Base-by-base conservation (phyloP, 1,284 basidiomycete genomes). In the Cryptococcus sp. region DNA sequence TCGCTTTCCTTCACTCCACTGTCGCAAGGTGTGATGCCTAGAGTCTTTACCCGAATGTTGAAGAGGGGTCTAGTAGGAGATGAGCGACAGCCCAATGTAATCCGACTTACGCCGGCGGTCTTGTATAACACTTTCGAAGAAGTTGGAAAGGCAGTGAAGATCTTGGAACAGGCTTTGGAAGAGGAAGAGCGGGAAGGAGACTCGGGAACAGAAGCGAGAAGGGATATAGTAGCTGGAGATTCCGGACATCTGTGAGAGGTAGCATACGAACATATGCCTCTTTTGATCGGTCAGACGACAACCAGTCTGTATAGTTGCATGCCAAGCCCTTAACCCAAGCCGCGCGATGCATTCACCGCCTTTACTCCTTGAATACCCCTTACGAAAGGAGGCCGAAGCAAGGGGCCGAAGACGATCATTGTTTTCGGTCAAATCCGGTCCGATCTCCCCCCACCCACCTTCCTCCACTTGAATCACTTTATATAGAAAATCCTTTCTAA, bases 11-110 rank as follows among this genome's bases (percentile, higher is more conserved):
- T 94, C 74, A 73, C 88, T 19, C 88, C 77, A 0, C 81, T 78
- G 43, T 77, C 79, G 16, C 16, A 21, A 14, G 81, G 80, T 21
- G 67, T 83, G 46, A 94, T 96, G 91, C 80, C 80, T 53, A 78
- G 77, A 55, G 80, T 94, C 19, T 83, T 85, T 57, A 73, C 80
- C 48, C 78, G 76, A 28, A 74, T 96, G 69, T 75, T 79, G 44
- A 79, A 79, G 54, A 75, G 78, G 51, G 93, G 93, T 14, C 85
- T 97, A 9, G 81, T 94, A 53, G 91, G 88, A 16, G 92, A 97
- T 73, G 88, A 93, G 74, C 78, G 92, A 62, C 78, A 85, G 64
- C 92, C 93, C 21, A 86, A 90, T 66, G 89, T 97, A 50, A 91
- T 97, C 61, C 82, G 93, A 11, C 76, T 96, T 41, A 82, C 89